phyloP scores from a whole-genome alignment of 2,329 filamentous ascomycete species.

The Lachnellula cervina region DNA sequence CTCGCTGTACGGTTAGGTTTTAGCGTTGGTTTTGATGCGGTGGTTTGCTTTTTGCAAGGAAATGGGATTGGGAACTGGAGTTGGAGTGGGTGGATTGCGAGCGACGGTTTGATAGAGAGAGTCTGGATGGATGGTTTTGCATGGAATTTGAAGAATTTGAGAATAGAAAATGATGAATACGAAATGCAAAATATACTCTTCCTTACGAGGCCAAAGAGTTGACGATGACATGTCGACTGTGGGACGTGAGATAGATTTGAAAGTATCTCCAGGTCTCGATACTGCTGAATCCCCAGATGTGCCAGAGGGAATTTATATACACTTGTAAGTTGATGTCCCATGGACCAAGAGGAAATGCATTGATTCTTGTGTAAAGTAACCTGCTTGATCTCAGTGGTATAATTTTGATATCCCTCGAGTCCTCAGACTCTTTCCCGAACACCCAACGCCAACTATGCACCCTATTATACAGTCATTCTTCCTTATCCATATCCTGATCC shows the following conservation, averaged over 20 bases:
- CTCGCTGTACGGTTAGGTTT: no score
- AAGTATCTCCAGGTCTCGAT: not conserved
- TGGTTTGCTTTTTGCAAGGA: no score
- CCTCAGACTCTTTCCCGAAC: not conserved
- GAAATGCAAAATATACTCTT: no score
- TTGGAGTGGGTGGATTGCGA: no score
- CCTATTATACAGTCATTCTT: slow-evolving; percentile 30
- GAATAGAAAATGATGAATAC: no score
- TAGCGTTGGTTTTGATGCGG: no score
- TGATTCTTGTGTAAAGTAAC: not conserved
- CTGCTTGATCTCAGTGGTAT: not conserved
- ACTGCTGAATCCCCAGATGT: not conserved
- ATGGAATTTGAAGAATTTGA: no score
- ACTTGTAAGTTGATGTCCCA: not conserved
- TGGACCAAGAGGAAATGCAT: not conserved
- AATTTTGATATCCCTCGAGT: not conserved
- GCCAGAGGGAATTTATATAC: not conserved
- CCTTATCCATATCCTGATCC: slow-evolving; percentile 37
- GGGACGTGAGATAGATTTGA: not conserved
- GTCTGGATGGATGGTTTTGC: no score
- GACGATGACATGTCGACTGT: no score
- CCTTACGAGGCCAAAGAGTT: no score
- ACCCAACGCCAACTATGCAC: slow-evolving; percentile 13
- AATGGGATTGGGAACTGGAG: no score
- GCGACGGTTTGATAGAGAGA: no score